Conservation (phyloP, 345 rosid genomes). For the Salix brachista region DNA sequence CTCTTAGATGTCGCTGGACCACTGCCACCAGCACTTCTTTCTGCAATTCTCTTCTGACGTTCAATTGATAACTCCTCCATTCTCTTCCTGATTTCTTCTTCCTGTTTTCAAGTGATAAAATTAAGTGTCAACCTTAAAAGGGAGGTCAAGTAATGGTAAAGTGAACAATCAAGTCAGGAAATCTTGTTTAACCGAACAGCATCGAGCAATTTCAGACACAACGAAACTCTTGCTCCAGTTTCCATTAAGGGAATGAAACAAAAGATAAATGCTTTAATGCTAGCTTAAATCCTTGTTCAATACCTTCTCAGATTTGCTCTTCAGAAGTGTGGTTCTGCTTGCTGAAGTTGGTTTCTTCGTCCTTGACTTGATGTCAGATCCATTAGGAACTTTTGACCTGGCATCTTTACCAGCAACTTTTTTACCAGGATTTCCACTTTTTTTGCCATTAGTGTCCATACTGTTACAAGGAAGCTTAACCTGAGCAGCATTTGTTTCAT, state of each 20-base stretch:
- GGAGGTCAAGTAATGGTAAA: neutral
- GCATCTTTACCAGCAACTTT: slow-evolving; percentile 42
- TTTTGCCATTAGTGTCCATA: slow-evolving; percentile 29
- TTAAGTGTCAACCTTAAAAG: neutral
- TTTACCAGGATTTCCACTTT: slow-evolving; percentile 32
- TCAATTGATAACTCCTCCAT: slow-evolving; percentile 66
- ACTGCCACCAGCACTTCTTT: slow-evolving; percentile 58
- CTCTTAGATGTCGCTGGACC: slow-evolving; percentile 38
- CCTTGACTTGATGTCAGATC: slow-evolving; percentile 44
- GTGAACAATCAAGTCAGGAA: neutral
- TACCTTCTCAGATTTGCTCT: slow-evolving; percentile 68
- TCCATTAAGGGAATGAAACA: neutral
- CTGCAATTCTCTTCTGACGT: slow-evolving; percentile 93
- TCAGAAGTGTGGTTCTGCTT: slow-evolving; percentile 51
- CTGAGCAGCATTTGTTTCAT: slow-evolving; percentile 36
- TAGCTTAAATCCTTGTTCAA: slow-evolving; percentile 4
- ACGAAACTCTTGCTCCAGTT: neutral
- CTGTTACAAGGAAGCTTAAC: slow-evolving; percentile 32
- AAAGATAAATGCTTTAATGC: neutral
- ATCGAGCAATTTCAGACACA: neutral
- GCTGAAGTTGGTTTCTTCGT: slow-evolving; percentile 56
- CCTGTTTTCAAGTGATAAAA: slow-evolving; percentile 38
- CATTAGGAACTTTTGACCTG: slow-evolving; percentile 47
- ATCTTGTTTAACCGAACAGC: neutral
- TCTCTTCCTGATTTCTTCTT: slow-evolving; percentile 78